phyloP scores from a whole-genome alignment of 2,329 filamentous ascomycete species.

The Cercospora beticola region DNA sequence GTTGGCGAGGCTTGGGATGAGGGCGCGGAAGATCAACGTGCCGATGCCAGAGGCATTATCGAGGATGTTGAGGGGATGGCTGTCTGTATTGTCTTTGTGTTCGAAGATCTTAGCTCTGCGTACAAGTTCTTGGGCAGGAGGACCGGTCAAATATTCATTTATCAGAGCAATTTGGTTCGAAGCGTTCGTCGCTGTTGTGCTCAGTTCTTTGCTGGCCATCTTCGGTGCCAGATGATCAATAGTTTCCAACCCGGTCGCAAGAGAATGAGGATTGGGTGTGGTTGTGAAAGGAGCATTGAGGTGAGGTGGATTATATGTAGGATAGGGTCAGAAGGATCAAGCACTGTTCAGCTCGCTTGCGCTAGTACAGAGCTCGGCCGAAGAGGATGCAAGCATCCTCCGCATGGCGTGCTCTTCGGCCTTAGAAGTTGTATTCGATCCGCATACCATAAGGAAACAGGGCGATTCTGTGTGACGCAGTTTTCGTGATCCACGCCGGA shows the following conservation, averaged over 20 bases:
- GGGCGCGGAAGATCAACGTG: not conserved
- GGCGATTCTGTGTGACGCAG: not conserved
- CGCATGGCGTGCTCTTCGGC: not conserved
- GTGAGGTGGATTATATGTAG: not conserved
- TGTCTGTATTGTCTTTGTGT: not conserved
- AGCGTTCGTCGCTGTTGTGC: conserved; percentile 3
- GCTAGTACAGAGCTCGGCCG: not conserved
- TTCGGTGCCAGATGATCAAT: not conserved
- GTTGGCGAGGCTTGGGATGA: not conserved
- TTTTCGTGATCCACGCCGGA: not conserved
- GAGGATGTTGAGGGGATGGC: not conserved
- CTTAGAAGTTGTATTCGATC: not conserved
- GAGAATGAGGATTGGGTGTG: not conserved
- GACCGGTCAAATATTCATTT: conserved; percentile 1
- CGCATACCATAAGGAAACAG: not conserved
- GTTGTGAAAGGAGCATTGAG: not conserved
- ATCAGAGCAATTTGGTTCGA: conserved; percentile 6
- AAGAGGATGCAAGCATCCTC: not conserved
- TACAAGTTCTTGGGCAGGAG: conserved; percentile 4
- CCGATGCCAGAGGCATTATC: conserved; percentile 9
- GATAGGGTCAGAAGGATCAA: not conserved
- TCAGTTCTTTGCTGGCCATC: not conserved
- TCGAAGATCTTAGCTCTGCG: not conserved
- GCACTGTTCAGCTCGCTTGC: not conserved
- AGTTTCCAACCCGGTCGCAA: too few relatives aligned